Base-by-base conservation (phyloP, 2,329 filamentous ascomycete genomes). In the Alternaria arborescens region DNA sequence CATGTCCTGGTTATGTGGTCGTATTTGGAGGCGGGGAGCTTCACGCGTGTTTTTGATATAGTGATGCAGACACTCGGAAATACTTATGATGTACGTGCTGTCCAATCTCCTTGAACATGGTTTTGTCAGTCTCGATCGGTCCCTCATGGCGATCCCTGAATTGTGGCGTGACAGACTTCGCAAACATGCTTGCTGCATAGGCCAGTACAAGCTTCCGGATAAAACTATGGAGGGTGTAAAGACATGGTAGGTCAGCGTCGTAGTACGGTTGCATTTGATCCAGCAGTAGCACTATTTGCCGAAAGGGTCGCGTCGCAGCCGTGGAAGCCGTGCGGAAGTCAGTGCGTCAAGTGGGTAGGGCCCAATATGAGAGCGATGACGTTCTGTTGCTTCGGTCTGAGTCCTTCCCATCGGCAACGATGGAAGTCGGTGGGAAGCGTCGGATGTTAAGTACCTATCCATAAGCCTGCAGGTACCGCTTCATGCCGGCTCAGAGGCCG, bases 381-480 rank as follows among this genome's bases (percentile, higher is more conserved):
- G 18, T 12, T 43, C 26, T 18, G 2, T 38, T 24, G 18, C 34
- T 24, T 34, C 18, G 3, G 5, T 22, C 18, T 12, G 11, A 1
- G 11, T 6, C 18, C 22, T 7, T 41, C n/a, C n/a, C 11, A 22
- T 41, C 18, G 10, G 38, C 4, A 41, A 14, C 11, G 4, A 41
- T 12, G 38, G 10, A 41, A 12, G 52, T 34, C 24, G 12, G 32
- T 36, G 32, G 32, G 12, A 36, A 36, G 11, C 12, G 12, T 16
- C 11, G 32, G 32, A 36, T 36, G 32, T 5, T 6, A 14, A 16
- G 32, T 14, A 36, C 11, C 12, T 16, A 16, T 14, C 16, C 16
- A 38, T 42, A 18, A 47, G 44, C 55, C 55, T 62, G 60, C 60
- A 62, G 60, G 55, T 59, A 62, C 60, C 40, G 48, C 18, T 51